Evolutionary conservation across 176 grass and related monocot genomes (phyloP).

Genomic region (Otatea glauca): DNA sequence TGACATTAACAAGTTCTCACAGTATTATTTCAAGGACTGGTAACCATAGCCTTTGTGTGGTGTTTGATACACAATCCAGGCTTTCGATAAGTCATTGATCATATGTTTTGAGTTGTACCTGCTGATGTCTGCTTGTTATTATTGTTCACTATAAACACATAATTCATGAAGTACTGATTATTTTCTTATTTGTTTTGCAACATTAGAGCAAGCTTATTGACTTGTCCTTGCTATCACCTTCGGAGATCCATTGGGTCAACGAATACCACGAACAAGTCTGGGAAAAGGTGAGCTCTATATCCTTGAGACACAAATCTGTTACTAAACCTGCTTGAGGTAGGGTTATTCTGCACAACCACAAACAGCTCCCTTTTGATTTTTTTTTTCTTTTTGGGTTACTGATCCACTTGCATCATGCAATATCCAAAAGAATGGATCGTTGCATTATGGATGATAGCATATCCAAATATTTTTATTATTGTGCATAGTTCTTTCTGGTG

Average conservation of each 20-base stretch:
- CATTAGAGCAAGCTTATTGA: conserved; percentile 80
- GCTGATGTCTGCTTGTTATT: neutral
- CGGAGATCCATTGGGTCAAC: conserved; percentile 84
- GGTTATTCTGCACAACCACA: neutral
- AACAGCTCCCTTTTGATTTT: neutral
- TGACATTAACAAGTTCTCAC: neutral
- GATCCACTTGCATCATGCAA: neutral
- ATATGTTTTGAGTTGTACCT: conserved; percentile 1
- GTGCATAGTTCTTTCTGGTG: neutral
- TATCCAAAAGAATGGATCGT: neutral
- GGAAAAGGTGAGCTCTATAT: conserved; percentile 72
- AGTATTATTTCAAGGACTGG: neutral
- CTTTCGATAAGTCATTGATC: neutral
- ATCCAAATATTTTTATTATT: neutral
- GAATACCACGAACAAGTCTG: conserved; percentile 78
- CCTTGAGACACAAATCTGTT: neutral
- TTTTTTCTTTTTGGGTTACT: neutral
- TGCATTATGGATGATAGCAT: neutral
- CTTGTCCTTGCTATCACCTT: conserved; percentile 62
- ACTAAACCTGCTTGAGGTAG: neutral
- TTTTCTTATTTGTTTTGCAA: conserved; percentile 7
- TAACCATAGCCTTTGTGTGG: neutral
- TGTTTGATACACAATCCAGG: conserved; percentile 1
- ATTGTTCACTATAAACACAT: conserved; percentile 13
- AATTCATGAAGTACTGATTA: conserved; percentile 19